These are phyloP conservation scores for Ettlia oleoabundans DNA, from an alignment of 139 green algal genomes.

Conservation along the genomic window DNA sequence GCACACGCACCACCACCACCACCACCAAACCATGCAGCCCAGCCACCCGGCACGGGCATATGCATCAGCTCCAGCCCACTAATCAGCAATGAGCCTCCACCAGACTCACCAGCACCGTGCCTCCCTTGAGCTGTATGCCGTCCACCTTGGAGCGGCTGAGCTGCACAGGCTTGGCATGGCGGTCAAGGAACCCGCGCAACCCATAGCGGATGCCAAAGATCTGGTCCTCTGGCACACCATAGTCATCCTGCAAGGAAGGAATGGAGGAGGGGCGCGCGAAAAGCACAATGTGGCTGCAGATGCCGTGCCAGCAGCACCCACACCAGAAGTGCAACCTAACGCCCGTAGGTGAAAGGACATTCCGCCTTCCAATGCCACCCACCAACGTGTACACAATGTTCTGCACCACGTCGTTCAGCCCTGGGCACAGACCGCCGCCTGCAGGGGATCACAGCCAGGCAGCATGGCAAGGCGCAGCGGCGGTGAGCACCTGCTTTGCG, in stretches of 20 bases:
- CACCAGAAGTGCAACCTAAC: too few species aligned
- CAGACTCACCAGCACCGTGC: slow-evolving; percentile 87
- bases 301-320: neutral
- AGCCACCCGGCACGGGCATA: too few species aligned
- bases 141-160: slow-evolving; percentile 82
- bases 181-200: slow-evolving; percentile 92
- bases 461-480: too few species aligned
- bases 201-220: slow-evolving; percentile 94
- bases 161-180: slow-evolving; percentile 81
- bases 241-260: slow-evolving; percentile 63
- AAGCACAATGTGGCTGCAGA: neutral
- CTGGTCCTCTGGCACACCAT: slow-evolving; percentile 86
- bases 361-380: too few species aligned
- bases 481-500: too few species aligned
- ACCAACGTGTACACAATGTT: slow-evolving; percentile 83
- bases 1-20: too few species aligned
- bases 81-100: too few species aligned
- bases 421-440: slow-evolving; percentile 94
- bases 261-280: neutral
- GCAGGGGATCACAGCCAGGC: neutral
- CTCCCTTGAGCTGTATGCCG: slow-evolving; percentile 94
- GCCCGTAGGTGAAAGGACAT: too few species aligned
- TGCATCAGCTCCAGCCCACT: neutral
- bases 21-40: too few species aligned
- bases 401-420: slow-evolving; percentile 96